Evolutionary conservation across 129 eudicot species (phyloP), one percentile per base, ranked within the genome.

Genomic region (Glebionis coronaria): DNA sequence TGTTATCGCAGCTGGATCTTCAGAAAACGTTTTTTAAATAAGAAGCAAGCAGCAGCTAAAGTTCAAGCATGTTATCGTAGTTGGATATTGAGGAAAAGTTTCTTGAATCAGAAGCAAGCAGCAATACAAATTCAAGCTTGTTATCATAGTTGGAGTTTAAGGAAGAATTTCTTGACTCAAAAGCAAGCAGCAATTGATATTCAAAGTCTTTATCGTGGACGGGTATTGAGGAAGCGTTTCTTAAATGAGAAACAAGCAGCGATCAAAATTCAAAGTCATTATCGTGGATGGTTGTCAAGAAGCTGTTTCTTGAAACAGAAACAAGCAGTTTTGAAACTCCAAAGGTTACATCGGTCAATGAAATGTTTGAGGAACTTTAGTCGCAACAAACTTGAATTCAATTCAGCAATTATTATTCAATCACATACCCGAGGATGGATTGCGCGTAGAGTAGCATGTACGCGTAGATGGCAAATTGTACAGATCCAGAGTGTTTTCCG

Each of bases 401-500:
- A 56, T 50, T 83, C 95, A 13, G 90, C 90, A 12, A 67, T 81
- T 13, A 35, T 67, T 58, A 85, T 93, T 52, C 99, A 93, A 65
- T 80, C 95, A 56, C 68, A 68, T 65, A 25, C 73, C 21, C 96
- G 95, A 57, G 79, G 91, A 62, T 83, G 89, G 95, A 78, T 86
- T 80, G 95, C 84, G 65, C 87, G 81, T 9, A 82, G 72, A 80
- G 56, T 59, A 21, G 90, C 78, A 65, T 42, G 27, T 12, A 65
- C 79, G 54, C 69, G 27, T 23, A 82, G 75, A 53, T 16, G 44
- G 38, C 49, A 31, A 44, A 54, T 81, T 6, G 58, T 79, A 23
- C 42, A 40, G 58, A 78, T 91, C 71, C 96, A 91, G 96, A 83
- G 95, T 45, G 70, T 58, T 69, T 81, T 73, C 53, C 93, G 93